A percentile compares a stretch with the other conserved stretches of the same genome.
phyloP scores from a whole-genome alignment of 352 stramenopile genomes.

The Phytopythium aichiense region DNA sequence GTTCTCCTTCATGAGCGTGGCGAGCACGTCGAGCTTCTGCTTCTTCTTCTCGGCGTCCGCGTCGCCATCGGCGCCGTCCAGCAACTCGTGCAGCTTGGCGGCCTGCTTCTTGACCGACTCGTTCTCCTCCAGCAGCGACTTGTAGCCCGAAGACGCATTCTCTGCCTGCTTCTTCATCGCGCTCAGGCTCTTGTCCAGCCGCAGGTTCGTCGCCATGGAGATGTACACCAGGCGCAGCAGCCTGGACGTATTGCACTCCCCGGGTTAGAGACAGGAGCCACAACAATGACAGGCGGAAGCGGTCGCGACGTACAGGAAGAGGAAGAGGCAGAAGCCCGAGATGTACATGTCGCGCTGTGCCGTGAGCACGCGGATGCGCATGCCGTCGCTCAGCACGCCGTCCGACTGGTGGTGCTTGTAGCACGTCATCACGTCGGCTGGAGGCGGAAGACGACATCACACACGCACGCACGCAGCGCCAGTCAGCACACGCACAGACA shows the following conservation, averaged over 20 bases:
- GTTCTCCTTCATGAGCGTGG: slow-evolving; percentile 66
- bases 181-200: slow-evolving; percentile 58
- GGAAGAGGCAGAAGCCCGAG: slow-evolving; percentile 78
- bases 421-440: slow-evolving; percentile 66
- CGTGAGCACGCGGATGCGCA: slow-evolving; percentile 75
- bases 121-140: slow-evolving; percentile 63
- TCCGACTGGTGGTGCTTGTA: slow-evolving; percentile 68
- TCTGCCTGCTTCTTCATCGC: slow-evolving; percentile 83
- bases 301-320: slow-evolving; percentile 42
- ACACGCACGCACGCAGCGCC: slow-evolving; percentile 3
- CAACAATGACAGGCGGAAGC: too few species aligned
- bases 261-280: too few species aligned
- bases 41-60: slow-evolving; percentile 34
- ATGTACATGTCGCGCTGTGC: slow-evolving; percentile 88
- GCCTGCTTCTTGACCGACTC: slow-evolving; percentile 62
- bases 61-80: slow-evolving; percentile 26
- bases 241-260: slow-evolving; percentile 1
- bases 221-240: slow-evolving; percentile 77
- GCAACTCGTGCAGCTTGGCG: slow-evolving; percentile 55
- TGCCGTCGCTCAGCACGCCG: slow-evolving; percentile 54
- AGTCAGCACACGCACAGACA: neutral
- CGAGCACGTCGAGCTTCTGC: slow-evolving; percentile 41
- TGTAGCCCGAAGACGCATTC: slow-evolving; percentile 57
- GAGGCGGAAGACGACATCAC: neutral
- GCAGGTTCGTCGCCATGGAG: slow-evolving; percentile 60